phyloP scores from a whole-genome alignment of 1,284 basidiomycete species.

The Xerocomus amazonicus region DNA sequence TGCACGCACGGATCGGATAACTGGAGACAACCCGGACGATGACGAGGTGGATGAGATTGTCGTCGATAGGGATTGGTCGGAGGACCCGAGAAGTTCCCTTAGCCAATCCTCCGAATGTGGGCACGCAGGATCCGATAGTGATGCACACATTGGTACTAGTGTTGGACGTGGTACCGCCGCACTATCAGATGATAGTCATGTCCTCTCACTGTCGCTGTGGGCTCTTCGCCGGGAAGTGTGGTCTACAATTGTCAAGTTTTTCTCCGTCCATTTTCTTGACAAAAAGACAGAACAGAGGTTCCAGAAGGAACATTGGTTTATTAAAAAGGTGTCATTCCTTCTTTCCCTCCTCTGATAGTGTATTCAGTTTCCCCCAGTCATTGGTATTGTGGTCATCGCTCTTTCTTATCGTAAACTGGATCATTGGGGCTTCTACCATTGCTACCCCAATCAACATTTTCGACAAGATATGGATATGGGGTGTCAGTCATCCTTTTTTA shows the following conservation, averaged over 20 bases:
- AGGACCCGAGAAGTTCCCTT: conserved; percentile 49
- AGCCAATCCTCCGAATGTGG: conserved; percentile 49
- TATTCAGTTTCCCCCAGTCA: conserved; percentile 31
- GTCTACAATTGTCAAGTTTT: conserved; percentile 46
- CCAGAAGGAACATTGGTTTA: conserved; percentile 48
- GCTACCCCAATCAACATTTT: conserved; percentile 43
- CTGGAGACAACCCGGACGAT: conserved; percentile 29
- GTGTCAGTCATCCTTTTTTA: conserved; percentile 35
- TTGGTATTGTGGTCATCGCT: conserved; percentile 62
- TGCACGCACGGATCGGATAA: conserved; percentile 17
- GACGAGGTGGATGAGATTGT: conserved; percentile 61
- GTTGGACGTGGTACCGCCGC: conserved; percentile 35
- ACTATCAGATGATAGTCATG: conserved; percentile 32
- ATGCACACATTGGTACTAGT: conserved; percentile 32
- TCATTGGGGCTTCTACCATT: conserved; percentile 53
- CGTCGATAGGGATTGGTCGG: conserved; percentile 67
- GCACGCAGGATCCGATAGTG: conserved; percentile 45
- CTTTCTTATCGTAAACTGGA: conserved; percentile 72
- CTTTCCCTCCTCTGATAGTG: background rate
- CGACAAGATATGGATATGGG: conserved; percentile 64
- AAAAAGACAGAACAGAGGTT: conserved; percentile 59
- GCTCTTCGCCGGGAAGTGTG: conserved; percentile 41
- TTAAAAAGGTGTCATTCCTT: conserved; percentile 38
- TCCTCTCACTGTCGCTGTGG: conserved; percentile 27
- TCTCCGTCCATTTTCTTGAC: conserved; percentile 54